These are phyloP conservation scores for Saturnispora dispora DNA, from an alignment of 805 yeast species.

Conservation along the genomic window DNA sequence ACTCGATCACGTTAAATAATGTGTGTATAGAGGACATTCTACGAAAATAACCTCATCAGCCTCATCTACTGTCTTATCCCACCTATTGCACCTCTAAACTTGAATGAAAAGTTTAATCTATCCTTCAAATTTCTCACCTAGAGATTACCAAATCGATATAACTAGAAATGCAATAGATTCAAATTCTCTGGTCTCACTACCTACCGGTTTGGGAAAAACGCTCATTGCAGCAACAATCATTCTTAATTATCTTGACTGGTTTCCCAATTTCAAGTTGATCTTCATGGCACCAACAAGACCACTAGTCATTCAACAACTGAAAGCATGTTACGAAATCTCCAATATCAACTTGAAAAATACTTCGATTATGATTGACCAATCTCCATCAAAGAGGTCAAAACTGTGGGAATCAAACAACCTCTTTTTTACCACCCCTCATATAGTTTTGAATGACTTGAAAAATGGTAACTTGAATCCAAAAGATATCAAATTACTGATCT, in stretches of 20 bases:
- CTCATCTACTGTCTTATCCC: no score
- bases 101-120: conserved; percentile 33
- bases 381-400: conserved; percentile 48
- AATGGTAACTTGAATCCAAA: conserved; percentile 72
- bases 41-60: no score
- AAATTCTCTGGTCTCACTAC: conserved; percentile 81
- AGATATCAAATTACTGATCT: conserved; percentile 61
- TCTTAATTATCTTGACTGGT: conserved; percentile 86
- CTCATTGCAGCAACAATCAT: conserved; percentile 92
- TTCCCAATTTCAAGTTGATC: conserved; percentile 64
- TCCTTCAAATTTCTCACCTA: conserved; percentile 73
- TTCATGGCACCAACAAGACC: conserved; percentile 98
- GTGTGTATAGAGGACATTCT: background rate
- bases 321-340: conserved; percentile 80
- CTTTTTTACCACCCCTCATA: conserved; percentile 93
- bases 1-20: background rate
- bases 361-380: conserved; percentile 60
- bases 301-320: conserved; percentile 89
- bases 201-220: conserved; percentile 97
- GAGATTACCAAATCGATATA: conserved; percentile 86
- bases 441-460: conserved; percentile 80
- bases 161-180: conserved; percentile 61
- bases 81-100: background rate
- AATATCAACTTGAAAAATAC: conserved; percentile 73
- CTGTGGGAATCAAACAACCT: conserved; percentile 76